Evolutionary conservation across 1,139 yeast genomes (phyloP).

Genomic region (Hyphopichia fennica): DNA sequence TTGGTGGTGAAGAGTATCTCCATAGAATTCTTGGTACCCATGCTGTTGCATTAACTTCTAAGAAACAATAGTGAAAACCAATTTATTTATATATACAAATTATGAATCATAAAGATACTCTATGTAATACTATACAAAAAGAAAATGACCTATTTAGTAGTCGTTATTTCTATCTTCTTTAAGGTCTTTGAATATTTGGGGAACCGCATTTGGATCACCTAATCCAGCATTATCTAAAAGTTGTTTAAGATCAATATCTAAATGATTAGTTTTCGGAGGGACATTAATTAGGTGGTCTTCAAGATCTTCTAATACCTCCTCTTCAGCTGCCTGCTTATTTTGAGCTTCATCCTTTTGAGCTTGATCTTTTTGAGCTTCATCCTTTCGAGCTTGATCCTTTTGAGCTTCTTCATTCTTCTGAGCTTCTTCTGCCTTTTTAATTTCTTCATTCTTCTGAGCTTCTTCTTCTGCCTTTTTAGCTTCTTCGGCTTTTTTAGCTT

Average conservation of each 20-base stretch:
- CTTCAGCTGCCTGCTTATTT: background rate
- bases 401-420: background rate
- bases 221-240: constrained; percentile 15
- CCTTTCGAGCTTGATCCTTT: background rate
- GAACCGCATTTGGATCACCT: background rate
- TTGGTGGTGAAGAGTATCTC: constrained; percentile 13
- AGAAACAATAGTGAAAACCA: constrained; percentile 7
- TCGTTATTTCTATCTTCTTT: background rate
- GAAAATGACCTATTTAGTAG: too few relatives aligned
- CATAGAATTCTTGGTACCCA: constrained; percentile 30
- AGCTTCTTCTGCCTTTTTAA: background rate
- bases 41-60: constrained; percentile 18
- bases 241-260: constrained; percentile 17
- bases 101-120: constrained; percentile 27
- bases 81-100: background rate
- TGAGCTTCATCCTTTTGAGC: background rate
- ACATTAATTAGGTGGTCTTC: constrained; percentile 15
- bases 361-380: background rate
- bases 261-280: constrained; percentile 6
- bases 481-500: background rate
- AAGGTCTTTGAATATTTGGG: background rate
- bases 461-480: too few relatives aligned
- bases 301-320: constrained; percentile 4
- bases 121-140: too few relatives aligned
- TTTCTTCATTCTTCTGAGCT: too few relatives aligned